Conservation (phyloP, 768 basidiomycete species). For the Rhizopogon vulgaris region DNA sequence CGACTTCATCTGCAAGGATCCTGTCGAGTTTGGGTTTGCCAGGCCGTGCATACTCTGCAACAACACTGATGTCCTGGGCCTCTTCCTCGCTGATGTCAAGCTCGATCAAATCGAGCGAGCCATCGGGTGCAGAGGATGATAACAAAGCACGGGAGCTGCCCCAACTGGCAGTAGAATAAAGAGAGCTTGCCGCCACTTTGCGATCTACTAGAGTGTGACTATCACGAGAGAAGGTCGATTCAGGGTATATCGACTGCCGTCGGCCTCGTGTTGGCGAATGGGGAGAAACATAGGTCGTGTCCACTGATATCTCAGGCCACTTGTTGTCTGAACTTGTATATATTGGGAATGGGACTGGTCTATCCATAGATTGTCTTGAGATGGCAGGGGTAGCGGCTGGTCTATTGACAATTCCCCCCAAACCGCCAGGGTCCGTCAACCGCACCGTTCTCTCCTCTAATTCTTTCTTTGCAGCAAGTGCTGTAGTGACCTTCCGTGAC, state of each 20-base stretch:
- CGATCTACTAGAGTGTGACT: not conserved
- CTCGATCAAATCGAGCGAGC: constrained; percentile 6
- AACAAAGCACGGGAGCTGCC: not conserved
- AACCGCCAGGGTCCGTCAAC: not conserved
- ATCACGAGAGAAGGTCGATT: constrained; percentile 5
- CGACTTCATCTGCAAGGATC: constrained; percentile 62
- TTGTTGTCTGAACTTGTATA: constrained; percentile 16
- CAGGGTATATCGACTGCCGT: not conserved
- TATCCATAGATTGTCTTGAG: constrained; percentile 16
- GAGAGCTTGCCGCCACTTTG: not conserved
- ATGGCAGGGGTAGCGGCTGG: not conserved
- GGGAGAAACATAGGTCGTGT: constrained; percentile 6
- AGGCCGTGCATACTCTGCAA: constrained; percentile 57
- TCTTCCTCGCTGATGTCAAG: constrained; percentile 55
- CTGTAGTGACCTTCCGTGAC: constrained; percentile 26
- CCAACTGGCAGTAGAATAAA: not conserved
- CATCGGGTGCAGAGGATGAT: not conserved
- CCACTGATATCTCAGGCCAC: constrained; percentile 8
- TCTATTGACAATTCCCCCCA: not conserved
- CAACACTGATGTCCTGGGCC: constrained; percentile 47
- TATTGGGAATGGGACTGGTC: constrained; percentile 12
- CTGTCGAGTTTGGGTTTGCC: constrained; percentile 62
- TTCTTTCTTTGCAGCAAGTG: constrained; percentile 7
- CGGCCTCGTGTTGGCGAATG: constrained; percentile 1
- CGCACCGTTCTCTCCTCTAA: constrained; percentile 7